Evolutionary conservation across 495 filamentous ascomycete species (phyloP).

Genomic region (Ramalina intermedia): DNA sequence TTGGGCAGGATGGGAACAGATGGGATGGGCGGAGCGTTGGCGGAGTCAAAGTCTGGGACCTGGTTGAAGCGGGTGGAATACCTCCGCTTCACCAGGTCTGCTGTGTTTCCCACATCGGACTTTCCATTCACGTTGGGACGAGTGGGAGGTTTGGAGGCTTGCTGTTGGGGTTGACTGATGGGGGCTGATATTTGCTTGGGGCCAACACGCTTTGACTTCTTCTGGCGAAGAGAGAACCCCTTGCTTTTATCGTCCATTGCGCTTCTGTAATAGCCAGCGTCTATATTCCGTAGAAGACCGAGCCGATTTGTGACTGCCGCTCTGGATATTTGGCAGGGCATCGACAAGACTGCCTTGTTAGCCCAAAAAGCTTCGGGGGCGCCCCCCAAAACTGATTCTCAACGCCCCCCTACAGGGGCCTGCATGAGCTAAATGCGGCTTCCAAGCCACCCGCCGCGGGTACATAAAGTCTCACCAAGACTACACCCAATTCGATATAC

Average conservation of each 20-base stretch:
- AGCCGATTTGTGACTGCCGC: no score
- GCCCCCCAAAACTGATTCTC: no score
- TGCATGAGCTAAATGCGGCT: no score
- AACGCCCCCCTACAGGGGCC: no score
- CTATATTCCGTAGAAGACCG: no score
- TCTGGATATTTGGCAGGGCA: no score
- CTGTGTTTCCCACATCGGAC: constrained; percentile 31
- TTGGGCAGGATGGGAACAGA: constrained; percentile 35
- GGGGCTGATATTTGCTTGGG: constrained; percentile 64
- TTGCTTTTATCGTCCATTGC: constrained; percentile 53
- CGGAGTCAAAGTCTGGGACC: constrained; percentile 52
- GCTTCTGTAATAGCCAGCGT: not conserved
- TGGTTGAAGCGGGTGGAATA: constrained; percentile 87
- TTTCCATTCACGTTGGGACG: constrained; percentile 8
- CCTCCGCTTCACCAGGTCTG: constrained; percentile 84
- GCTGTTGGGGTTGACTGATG: constrained; percentile 25
- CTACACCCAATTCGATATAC: no score
- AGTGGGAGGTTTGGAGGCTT: constrained; percentile 14
- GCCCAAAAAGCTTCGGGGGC: no score
- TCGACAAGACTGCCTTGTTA: no score
- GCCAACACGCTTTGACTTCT: constrained; percentile 58
- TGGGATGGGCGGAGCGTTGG: constrained; percentile 53
- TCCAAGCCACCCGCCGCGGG: no score
- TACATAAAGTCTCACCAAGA: no score
- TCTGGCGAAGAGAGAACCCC: constrained; percentile 78